These are phyloP conservation scores for Lanzia echinophila DNA, from an alignment of 2,329 filamentous ascomycete species.

Conservation along the genomic window DNA sequence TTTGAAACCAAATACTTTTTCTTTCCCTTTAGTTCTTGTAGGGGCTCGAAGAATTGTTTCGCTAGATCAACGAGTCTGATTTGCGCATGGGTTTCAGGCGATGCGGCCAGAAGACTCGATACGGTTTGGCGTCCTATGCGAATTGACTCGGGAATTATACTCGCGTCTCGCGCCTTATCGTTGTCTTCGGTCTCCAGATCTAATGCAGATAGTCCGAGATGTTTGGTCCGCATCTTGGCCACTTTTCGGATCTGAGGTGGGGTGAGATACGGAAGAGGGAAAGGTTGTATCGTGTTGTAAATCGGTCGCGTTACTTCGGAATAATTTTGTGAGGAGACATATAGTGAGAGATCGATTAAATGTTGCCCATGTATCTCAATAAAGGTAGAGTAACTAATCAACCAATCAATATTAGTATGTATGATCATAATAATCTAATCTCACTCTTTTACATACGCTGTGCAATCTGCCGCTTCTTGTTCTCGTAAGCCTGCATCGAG, in stretches of 20 bases:
- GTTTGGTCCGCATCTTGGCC: conserved; percentile 63
- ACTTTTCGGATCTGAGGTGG: conserved; percentile 65
- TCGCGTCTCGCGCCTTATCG: conserved; percentile 25
- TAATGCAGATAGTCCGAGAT: conserved; percentile 61
- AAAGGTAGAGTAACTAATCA: conserved; percentile 53
- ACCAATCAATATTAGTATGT: neutral
- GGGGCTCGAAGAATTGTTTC: conserved; percentile 61
- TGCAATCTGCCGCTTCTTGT: conserved; percentile 40
- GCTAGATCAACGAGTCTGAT: conserved; percentile 73
- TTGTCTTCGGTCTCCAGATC: conserved; percentile 50
- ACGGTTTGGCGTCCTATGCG: conserved; percentile 40
- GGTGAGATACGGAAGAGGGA: conserved; percentile 82
- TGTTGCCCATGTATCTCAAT: conserved; percentile 67
- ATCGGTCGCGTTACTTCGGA: conserved; percentile 67
- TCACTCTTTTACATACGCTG: conserved; percentile 35
- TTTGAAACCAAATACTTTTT: conserved; percentile 50
- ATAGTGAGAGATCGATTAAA: conserved; percentile 80
- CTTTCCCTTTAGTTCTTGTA: conserved; percentile 54
- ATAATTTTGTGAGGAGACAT: conserved; percentile 88
- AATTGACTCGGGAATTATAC: conserved; percentile 30
- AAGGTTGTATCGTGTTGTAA: conserved; percentile 72
- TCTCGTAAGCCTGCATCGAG: conserved; percentile 38
- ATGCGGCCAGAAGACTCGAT: conserved; percentile 50
- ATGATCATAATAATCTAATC: neutral
- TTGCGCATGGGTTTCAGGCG: conserved; percentile 62